Evolutionary conservation across 192 early-diverging fungal genomes (phyloP).

Genomic region (Spinellus fusiger): DNA sequence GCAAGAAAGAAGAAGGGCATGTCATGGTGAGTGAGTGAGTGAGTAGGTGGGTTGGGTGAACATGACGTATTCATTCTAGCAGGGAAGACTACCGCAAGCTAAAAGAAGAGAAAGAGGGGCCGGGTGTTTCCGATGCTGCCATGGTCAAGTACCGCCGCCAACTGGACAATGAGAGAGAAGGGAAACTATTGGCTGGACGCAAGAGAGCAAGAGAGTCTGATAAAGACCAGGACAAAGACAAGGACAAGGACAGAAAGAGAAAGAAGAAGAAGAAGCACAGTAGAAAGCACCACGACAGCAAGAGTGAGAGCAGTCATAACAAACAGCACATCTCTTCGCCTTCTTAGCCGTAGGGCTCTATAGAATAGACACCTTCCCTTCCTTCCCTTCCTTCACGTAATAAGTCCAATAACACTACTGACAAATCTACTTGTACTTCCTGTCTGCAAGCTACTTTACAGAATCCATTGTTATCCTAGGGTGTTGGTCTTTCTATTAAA

Average conservation of each 20-base stretch:
- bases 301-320: too few species aligned
- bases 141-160: slow-evolving; percentile 20
- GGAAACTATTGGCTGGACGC: slow-evolving; percentile 3
- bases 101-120: slow-evolving; percentile 22
- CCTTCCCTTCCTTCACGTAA: too few species aligned
- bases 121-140: slow-evolving; percentile 15
- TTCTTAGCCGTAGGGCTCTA: too few species aligned
- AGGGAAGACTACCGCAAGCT: slow-evolving; percentile 23
- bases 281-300: slow-evolving; percentile 2
- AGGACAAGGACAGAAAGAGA: slow-evolving; percentile 5
- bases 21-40: slow-evolving; percentile 11
- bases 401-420: too few species aligned
- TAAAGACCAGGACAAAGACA: too few species aligned
- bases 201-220: background rate
- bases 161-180: slow-evolving; percentile 18
- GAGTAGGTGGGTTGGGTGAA: background rate
- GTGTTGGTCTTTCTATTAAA: too few species aligned
- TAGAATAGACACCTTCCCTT: too few species aligned
- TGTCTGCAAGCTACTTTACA: too few species aligned
- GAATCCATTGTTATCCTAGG: too few species aligned
- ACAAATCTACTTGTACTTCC: too few species aligned
- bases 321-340: too few species aligned
- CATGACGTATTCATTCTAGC: background rate
- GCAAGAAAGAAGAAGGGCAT: slow-evolving; percentile 18
- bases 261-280: slow-evolving; percentile 11